Base-by-base conservation (phyloP, 768 basidiomycete species). In the Russula sp. region DNA sequence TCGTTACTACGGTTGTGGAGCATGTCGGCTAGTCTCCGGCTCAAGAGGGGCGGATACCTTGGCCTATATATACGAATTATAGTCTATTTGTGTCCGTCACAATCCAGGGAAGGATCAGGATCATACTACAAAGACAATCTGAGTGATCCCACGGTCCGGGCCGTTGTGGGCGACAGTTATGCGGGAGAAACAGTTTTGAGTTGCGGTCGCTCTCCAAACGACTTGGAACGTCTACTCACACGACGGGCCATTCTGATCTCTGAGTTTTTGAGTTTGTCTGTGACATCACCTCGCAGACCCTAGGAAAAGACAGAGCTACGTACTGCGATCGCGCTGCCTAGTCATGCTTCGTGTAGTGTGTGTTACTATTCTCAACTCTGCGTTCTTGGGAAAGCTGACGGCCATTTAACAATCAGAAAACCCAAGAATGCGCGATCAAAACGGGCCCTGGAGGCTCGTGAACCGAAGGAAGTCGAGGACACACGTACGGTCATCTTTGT, bases 371-470 rank as follows among this genome's bases (percentile, higher is more conserved):
- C 14, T 32, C 41, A 1, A 43, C 34, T 50, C 13, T 7, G 16
- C 14, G 14, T 46, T 35, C 2, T 22, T 20, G 6, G 49, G 34
- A 38, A 18, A 14, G 20, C 32, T 47, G 9, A 53, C 18, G 14
- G 58, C 9, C 14, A 58, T 36, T n/a, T 1, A 9, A 25, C 49
- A 22, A 42, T 9, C 56, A 88, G 86, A 69, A 98, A 96, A 78
- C 93, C 97, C 22, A 92, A 90, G 79, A 98, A 96, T 81, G 95
- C 97, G 7, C 84, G 96, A 39, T 89, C 90, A 14, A 99, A 98
- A 75, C 82, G 97, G 63, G 95, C 83, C 0, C 69, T 95, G 67
- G 90, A 90, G 35, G 90, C 88, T 39, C 82, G 94, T 11, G 88
- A 88, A 69, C 84, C 97, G 0, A 95, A 96, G 71, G 86, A 94